phyloP scores from a whole-genome alignment of 495 filamentous ascomycete species.

The Neurospora sp. region DNA sequence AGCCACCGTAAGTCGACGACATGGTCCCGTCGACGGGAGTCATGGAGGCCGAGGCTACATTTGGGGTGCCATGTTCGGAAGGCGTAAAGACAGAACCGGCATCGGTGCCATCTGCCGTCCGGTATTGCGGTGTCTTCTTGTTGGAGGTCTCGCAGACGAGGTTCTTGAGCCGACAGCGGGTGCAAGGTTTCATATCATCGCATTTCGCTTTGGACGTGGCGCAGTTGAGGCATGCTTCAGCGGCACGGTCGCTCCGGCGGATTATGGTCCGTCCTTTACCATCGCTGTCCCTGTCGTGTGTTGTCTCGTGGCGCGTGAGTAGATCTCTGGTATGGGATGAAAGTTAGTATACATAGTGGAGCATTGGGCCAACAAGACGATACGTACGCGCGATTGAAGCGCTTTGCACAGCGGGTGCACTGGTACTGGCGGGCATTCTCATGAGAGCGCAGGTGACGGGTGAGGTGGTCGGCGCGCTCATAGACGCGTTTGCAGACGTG shows the following conservation, averaged over 20 bases:
- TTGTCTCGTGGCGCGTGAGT: conserved; percentile 16
- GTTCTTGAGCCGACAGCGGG: conserved; percentile 10
- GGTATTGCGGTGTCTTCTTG: conserved; percentile 5
- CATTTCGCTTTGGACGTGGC: conserved; percentile 16
- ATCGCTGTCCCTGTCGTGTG: conserved; percentile 14
- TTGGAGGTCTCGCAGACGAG: conserved; percentile 7
- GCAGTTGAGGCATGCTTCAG: conserved; percentile 13
- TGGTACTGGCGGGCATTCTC: conserved; percentile 18
- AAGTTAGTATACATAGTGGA: background rate
- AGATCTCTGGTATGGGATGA: conserved; percentile 6
- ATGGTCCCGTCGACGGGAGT: background rate
- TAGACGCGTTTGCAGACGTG: conserved; percentile 14
- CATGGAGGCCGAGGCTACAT: background rate
- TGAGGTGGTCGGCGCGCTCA: conserved; percentile 17
- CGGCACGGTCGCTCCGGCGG: conserved; percentile 12
- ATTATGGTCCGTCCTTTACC: conserved; percentile 11
- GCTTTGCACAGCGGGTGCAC: conserved; percentile 14
- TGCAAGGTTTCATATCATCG: conserved; percentile 19
- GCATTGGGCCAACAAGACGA: background rate
- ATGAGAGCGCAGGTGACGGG: conserved; percentile 16
- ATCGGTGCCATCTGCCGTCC: conserved; percentile 1
- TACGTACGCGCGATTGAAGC: conserved; percentile 19
- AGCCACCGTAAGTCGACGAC: background rate
- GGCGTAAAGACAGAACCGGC: background rate
- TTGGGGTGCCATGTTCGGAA: background rate